These are phyloP conservation scores for Picea mariana DNA, from an alignment of 83 land plant genomes.

Conservation along the genomic window DNA sequence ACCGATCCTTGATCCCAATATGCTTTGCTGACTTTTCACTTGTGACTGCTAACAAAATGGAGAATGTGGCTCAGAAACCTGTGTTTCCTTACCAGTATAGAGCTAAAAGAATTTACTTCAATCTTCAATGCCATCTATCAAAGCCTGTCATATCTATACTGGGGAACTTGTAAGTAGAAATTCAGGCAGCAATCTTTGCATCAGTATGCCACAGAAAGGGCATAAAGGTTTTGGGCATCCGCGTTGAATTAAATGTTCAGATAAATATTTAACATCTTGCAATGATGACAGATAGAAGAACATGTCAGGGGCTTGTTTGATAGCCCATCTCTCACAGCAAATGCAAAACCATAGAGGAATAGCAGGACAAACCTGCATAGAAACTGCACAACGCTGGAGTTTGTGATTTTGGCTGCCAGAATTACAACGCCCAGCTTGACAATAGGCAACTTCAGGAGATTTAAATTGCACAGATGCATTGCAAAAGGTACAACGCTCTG, in stretches of 20 bases:
- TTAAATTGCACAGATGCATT: constrained; percentile 54
- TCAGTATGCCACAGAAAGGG: constrained; percentile 21
- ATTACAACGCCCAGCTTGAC: constrained; percentile 23
- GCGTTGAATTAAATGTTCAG: background rate
- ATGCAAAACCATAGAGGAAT: constrained; percentile 51
- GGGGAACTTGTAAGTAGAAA: constrained; percentile 11
- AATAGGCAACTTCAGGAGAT: constrained; percentile 45
- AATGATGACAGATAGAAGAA: constrained; percentile 31
- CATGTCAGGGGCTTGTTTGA: constrained; percentile 25
- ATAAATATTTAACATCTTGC: constrained; percentile 16
- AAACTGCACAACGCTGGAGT: constrained; percentile 46
- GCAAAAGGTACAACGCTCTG: constrained; percentile 54
- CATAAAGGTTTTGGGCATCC: constrained; percentile 15
- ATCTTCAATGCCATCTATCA: constrained; percentile 4
- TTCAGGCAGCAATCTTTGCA: constrained; percentile 22
- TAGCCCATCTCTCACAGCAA: constrained; percentile 43
- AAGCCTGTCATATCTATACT: background rate
- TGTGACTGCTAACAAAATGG: background rate
- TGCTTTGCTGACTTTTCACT: constrained; percentile 1
- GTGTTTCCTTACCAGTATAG: background rate
- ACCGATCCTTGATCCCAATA: background rate
- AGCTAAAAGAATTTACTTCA: constrained; percentile 13
- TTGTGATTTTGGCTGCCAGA: constrained; percentile 31
- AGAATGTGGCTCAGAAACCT: constrained; percentile 4
- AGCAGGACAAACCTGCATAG: constrained; percentile 46